These are phyloP conservation scores for Cubamyces sp. DNA, from an alignment of 768 basidiomycete species.

Conservation along the genomic window DNA sequence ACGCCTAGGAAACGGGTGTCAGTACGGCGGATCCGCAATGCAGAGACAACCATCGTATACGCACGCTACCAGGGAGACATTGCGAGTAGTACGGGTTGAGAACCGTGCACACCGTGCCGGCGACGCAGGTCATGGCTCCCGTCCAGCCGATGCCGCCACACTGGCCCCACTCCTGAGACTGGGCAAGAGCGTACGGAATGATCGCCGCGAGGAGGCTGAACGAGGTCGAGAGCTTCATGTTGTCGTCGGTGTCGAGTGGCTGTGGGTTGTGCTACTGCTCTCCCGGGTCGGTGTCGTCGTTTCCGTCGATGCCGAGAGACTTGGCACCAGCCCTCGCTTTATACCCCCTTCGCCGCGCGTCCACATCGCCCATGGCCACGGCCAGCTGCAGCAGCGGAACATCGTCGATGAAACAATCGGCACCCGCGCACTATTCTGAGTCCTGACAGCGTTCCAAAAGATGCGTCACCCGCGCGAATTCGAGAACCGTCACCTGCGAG, in stretches of 20 bases:
- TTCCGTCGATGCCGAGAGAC: conserved; percentile 16
- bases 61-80: conserved; percentile 40
- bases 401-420: conserved; percentile 23
- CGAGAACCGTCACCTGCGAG: conserved; percentile 4
- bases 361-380: background rate
- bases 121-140: conserved; percentile 43
- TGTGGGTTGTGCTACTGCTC: background rate
- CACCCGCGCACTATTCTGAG: conserved; percentile 1
- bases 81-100: conserved; percentile 50
- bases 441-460: background rate
- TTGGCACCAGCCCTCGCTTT: conserved; percentile 14
- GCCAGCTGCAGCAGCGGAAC: conserved; percentile 1
- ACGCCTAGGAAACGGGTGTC: background rate
- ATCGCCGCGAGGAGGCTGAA: conserved; percentile 35
- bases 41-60: background rate
- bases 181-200: conserved; percentile 32
- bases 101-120: conserved; percentile 43
- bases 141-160: conserved; percentile 44
- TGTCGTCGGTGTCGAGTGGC: background rate
- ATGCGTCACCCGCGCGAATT: background rate
- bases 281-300: background rate
- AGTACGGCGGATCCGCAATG: background rate
- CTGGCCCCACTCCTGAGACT: conserved; percentile 35
- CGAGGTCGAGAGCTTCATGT: conserved; percentile 32
- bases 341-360: conserved; percentile 1